Evolutionary conservation across 164 flowering plant genomes (phyloP), one percentile per base, ranked within the genome.

Genomic region (Paratinospora sagittata): DNA sequence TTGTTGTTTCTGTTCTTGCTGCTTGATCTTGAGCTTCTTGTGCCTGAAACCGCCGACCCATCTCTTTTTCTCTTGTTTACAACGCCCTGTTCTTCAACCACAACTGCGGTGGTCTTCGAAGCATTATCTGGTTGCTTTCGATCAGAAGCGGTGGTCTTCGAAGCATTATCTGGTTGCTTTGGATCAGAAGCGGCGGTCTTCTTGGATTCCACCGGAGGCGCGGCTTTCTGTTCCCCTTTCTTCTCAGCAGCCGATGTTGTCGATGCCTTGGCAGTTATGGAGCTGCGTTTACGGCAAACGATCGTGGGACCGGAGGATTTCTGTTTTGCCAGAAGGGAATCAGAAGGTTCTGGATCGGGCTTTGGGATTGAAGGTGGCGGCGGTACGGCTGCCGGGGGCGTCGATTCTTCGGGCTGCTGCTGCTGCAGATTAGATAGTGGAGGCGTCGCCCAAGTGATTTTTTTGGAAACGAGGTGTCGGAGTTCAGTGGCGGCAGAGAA

Each of bases 201-300:
- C 78, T 75, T 74, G 36, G 70, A 78, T 8, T 71, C 81, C 49
- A 23, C 68, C 34, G 49, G 6, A 14, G n/a, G 64, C 26, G 62
- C 68, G 34, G 67, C 12, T 60, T 27, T 13, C 49, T 72, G 55
- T 27, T 81, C 73, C 8, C 16, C 75, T 63, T 78, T 83, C 27
- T 45, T 72, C 30, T 58, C 76, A 21, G 30, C 9, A 19, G 26
- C 12, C 19, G 78, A 70, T 0, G 81, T 0, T 2, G 80, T 4
- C 4, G 87, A 69, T 0, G 84, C 76, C 65, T 82, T 84, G 0
- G 81, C 77, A 1, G 86, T 65, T 7, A 86, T 78, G 0, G 90
- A 86, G 75, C 90, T 89, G 5, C 90, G 76, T 63, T 87, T 88
- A 4, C 87, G 80, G 70, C 87, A 88, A 1, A 80, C 88, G 1